phyloP scores from a whole-genome alignment of 306 rosid genomes.

The Cicer yamashitae region DNA sequence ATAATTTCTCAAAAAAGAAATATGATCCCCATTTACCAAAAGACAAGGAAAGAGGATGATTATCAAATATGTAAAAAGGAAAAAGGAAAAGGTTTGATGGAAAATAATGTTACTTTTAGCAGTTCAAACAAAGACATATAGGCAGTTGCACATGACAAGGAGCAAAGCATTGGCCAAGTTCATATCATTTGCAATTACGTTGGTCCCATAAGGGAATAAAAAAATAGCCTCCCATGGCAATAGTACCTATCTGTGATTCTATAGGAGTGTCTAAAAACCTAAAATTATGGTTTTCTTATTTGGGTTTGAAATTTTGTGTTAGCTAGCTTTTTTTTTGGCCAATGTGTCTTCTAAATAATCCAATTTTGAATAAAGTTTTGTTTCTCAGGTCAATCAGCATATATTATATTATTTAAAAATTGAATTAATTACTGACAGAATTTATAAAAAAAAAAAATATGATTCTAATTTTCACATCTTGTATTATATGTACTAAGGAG shows the following conservation, averaged over 20 bases:
- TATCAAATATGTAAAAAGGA: conserved; percentile 41
- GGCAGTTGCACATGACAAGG: conserved; percentile 52
- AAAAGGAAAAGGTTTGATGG: conserved; percentile 44
- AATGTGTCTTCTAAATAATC: background rate
- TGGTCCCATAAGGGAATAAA: conserved; percentile 42
- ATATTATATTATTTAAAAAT: too few species aligned
- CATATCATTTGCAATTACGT: conserved; percentile 41
- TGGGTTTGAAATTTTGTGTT: conserved; percentile 12
- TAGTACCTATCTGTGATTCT: conserved; percentile 1
- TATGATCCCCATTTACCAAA: conserved; percentile 34
- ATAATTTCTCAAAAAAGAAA: too few species aligned
- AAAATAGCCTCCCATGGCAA: conserved; percentile 3
- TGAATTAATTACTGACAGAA: too few species aligned
- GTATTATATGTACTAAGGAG: too few species aligned
- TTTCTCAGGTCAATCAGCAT: too few species aligned
- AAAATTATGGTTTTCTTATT: conserved; percentile 32
- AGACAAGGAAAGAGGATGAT: conserved; percentile 49
- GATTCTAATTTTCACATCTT: too few species aligned
- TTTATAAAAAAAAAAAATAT: too few species aligned
- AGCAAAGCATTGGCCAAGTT: conserved; percentile 43
- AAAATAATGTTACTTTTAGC: conserved; percentile 52
- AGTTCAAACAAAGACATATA: conserved; percentile 45
- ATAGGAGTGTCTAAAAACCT: conserved; percentile 31
- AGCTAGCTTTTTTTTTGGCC: conserved; percentile 3
- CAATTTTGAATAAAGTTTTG: too few species aligned